A percentile compares a stretch with the other conserved stretches of the same genome.
Conservation (phyloP, 176 grass and related monocot genomes). For the Hordeum marinum region DNA sequence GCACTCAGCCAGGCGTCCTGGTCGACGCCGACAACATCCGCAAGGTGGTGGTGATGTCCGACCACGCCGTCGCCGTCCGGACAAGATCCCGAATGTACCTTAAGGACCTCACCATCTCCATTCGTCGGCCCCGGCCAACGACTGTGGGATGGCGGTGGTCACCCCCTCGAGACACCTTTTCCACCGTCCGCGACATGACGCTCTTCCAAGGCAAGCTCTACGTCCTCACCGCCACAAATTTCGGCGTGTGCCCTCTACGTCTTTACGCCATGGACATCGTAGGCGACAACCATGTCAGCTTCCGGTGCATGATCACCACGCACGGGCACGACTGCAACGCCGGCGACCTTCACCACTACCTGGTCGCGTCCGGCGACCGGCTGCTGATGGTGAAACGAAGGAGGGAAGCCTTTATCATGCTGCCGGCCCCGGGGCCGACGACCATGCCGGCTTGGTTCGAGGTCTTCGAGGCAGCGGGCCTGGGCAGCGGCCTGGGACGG, state of each 20-base stretch:
- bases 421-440: too few relatives aligned
- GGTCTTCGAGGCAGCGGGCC: neutral
- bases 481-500: neutral
- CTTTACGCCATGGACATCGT: neutral
- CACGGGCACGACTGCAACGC: too few relatives aligned
- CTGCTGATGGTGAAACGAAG: neutral
- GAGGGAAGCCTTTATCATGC: neutral
- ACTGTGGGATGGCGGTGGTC: neutral
- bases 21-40: neutral
- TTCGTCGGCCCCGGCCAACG: neutral
- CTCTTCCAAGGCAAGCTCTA: neutral
- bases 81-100: neutral
- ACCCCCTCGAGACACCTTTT: too few relatives aligned
- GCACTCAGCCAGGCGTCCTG: neutral
- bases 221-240: neutral
- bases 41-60: neutral
- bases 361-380: neutral
- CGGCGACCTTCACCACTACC: neutral
- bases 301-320: neutral
- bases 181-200: too few relatives aligned
- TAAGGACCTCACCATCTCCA: neutral
- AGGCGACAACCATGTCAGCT: neutral
- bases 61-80: neutral
- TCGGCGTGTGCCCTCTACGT: accelerated
- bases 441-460: neutral